phyloP scores from a whole-genome alignment of 768 basidiomycete genomes.

The Xanthoconium stramineum region DNA sequence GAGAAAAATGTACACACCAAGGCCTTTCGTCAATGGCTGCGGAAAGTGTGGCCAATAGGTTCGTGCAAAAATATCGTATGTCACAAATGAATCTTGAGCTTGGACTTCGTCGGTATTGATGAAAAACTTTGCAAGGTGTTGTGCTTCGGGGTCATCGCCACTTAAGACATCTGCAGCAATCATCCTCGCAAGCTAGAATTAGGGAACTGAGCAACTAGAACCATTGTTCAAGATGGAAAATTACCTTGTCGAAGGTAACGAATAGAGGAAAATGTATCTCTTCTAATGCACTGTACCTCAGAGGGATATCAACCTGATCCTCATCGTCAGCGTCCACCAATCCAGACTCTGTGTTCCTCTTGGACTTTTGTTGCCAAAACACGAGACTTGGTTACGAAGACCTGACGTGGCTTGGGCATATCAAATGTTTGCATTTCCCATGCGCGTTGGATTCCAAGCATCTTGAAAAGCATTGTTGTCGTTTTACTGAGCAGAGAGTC shows the following conservation, averaged over 20 bases:
- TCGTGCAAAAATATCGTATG: conserved; percentile 45
- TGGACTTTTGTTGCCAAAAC: conserved; percentile 68
- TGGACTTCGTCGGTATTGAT: conserved; percentile 12
- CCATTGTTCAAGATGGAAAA: conserved; percentile 2
- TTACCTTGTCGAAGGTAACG: conserved; percentile 59
- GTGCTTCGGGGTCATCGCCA: conserved; percentile 1
- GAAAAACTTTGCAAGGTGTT: conserved; percentile 12
- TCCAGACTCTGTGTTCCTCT: conserved; percentile 35
- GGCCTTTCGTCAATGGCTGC: conserved; percentile 45
- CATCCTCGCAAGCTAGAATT: conserved; percentile 23
- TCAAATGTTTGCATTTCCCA: conserved; percentile 36
- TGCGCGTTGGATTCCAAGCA: conserved; percentile 62
- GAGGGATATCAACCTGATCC: conserved; percentile 34
- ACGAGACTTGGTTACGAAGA: conserved; percentile 71
- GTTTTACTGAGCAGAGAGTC: conserved; percentile 50
- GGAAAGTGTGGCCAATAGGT: conserved; percentile 62
- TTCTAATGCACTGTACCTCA: conserved; percentile 49
- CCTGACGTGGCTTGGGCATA: conserved; percentile 53
- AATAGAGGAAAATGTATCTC: conserved; percentile 70
- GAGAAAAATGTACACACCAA: conserved; percentile 39
- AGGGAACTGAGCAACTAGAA: not conserved
- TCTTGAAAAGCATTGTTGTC: conserved; percentile 75
- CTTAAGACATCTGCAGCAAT: conserved; percentile 23
- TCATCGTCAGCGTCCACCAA: conserved; percentile 33
- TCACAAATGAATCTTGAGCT: conserved; percentile 31